These are phyloP conservation scores for Alternaria ethzedia DNA, from an alignment of 2,329 filamentous ascomycete species.

Conservation along the genomic window DNA sequence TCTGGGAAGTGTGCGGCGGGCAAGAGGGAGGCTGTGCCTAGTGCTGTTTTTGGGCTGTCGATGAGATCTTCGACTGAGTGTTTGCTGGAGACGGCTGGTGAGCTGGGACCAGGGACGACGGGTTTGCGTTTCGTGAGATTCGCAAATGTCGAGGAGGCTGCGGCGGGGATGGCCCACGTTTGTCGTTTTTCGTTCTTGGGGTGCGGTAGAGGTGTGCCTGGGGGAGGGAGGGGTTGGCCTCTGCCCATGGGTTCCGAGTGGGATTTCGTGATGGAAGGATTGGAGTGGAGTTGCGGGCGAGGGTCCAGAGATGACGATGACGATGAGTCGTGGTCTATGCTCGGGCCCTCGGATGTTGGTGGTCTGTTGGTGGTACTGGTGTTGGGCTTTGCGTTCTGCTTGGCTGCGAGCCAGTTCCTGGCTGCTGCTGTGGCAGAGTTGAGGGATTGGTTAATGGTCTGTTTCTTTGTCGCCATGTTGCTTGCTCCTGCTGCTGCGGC, in stretches of 20 bases:
- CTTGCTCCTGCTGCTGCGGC: conserved; percentile 28
- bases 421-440: conserved; percentile 62
- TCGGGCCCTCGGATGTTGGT: conserved; percentile 17
- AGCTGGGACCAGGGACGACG: conserved; percentile 37
- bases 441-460: conserved; percentile 44
- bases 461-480: conserved; percentile 23
- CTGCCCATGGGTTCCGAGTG: conserved; percentile 77
- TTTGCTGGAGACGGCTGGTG: conserved; percentile 4
- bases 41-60: conserved; percentile 1
- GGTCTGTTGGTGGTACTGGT: conserved; percentile 16
- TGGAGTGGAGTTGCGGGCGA: conserved; percentile 7
- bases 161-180: conserved; percentile 57
- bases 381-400: conserved; percentile 46
- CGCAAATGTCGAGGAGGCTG: conserved; percentile 42
- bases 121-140: conserved; percentile 69
- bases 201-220: conserved; percentile 77
- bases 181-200: conserved; percentile 63
- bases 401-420: conserved; percentile 64
- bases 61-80: conserved; percentile 15
- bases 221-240: conserved; percentile 80
- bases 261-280: conserved; percentile 24
- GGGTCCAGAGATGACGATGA: conserved; percentile 2
- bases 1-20: conserved; percentile 7
- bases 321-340: conserved; percentile 7
- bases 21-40: conserved; percentile 6